Percentiles rank a stretch among this genome's conserved stretches.
These are phyloP conservation scores for Beauveria scarabaeidicola DNA, from an alignment of 2,329 filamentous ascomycete species.

Conservation along the genomic window DNA sequence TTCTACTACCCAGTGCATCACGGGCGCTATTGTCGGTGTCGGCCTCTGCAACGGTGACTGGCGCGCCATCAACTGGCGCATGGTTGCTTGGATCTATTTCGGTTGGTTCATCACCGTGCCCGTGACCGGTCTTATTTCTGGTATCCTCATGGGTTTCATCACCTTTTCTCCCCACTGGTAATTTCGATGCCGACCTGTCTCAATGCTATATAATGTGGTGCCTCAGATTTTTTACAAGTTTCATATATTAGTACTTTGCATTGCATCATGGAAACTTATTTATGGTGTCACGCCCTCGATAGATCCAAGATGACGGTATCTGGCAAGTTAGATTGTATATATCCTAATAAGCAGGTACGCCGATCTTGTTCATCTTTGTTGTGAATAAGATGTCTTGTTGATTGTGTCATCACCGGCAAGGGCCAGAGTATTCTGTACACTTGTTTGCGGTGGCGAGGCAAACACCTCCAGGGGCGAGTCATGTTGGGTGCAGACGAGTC, in stretches of 20 bases:
- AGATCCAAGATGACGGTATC: not conserved
- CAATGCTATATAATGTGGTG: too few relatives aligned
- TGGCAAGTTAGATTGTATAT: not conserved
- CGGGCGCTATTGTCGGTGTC: conserved; percentile 53
- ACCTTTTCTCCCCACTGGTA: conserved; percentile 50
- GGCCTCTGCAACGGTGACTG: conserved; percentile 51
- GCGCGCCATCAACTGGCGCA: conserved; percentile 54
- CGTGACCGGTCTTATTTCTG: conserved; percentile 46
- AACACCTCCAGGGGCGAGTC: not conserved
- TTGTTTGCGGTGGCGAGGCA: conserved; percentile 4
- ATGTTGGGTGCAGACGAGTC: too few relatives aligned
- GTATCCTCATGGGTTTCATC: conserved; percentile 53
- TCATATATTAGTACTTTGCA: not conserved
- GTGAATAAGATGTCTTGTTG: not conserved
- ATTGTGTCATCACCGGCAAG: not conserved
- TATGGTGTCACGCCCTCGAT: not conserved
- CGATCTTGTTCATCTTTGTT: not conserved
- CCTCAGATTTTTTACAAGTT: not conserved
- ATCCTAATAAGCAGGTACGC: not conserved
- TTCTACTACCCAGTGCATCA: conserved; percentile 58
- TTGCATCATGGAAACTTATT: not conserved
- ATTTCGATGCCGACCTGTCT: not conserved
- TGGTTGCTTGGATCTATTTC: conserved; percentile 50
- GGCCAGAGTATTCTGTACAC: not conserved
- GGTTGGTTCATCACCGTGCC: conserved; percentile 56